Evolutionary conservation across 2,329 filamentous ascomycete species (phyloP), one percentile per base, ranked within the genome.

Genomic region (Myriosclerotinia duriaeana): DNA sequence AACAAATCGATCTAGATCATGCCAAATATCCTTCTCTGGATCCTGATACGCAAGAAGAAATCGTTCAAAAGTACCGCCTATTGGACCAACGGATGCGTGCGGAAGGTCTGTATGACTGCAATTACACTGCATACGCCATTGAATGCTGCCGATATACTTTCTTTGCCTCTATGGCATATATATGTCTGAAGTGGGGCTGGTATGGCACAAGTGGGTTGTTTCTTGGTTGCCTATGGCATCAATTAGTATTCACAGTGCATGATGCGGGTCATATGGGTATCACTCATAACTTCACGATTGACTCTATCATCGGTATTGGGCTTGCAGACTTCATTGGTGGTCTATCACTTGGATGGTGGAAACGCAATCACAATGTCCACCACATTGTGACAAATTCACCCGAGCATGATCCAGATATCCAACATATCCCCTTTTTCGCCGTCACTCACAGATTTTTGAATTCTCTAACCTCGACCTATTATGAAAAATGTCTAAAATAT

Each of bases 251-350:
- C 76, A 89, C 89, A 1, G 95, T 92, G 68, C 95, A 99, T 78
- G 95, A 99, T 81, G 92, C 94, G 61, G 93, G 92, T 8, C 95
- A 99, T 78, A 96, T 97, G 90, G 95, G 92, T 71, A 97, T 99
- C 73, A 99, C 95, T 2, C 94, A 98, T 78, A 84, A 89, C 76
- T 98, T 94, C 77, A 88, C 90, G 60, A 79, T 87, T 48, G 95
- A 99, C 77, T 90, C 89, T 1, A 83, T 90, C 59, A 92, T 99
- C 69, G 94, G 92, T 59, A 97, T 98, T 75, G 80, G 96, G 70
- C 90, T 97, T 74, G 93, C 93, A 64, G 90, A 97, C 77, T 98
- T 90, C 73, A 80, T 95, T 26, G 95, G 95, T 48, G 95, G 95
- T 0, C 79, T 99, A 44, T 97, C 92, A 36, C 80, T 97, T 64